These are phyloP conservation scores for Notholithocarpus densiflorus DNA, from an alignment of 306 rosid species.

Conservation along the genomic window DNA sequence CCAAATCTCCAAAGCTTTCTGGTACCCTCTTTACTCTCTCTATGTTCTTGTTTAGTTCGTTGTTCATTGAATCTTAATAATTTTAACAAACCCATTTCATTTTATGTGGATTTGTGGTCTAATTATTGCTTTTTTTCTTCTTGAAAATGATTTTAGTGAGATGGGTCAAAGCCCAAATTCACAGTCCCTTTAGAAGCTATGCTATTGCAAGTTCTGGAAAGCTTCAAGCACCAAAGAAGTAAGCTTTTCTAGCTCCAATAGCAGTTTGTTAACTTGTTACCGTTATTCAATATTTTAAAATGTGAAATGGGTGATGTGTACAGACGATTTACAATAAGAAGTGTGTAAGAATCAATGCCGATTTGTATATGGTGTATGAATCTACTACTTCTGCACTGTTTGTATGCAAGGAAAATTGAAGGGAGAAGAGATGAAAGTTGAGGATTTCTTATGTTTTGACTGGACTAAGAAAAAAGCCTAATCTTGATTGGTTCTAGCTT, in stretches of 20 bases:
- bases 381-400: too few species aligned
- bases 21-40: constrained; percentile 9
- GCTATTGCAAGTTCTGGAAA: constrained; percentile 51
- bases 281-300: background rate
- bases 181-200: constrained; percentile 36
- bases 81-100: constrained; percentile 4
- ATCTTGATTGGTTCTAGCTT: too few species aligned
- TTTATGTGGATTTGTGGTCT: constrained; percentile 7
- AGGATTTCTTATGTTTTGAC: too few species aligned
- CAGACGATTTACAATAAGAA: too few species aligned
- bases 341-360: too few species aligned
- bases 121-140: constrained; percentile 8
- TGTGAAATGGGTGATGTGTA: too few species aligned
- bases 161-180: constrained; percentile 38
- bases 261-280: background rate
- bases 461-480: too few species aligned
- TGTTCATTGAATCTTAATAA: background rate
- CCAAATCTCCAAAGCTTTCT: constrained; percentile 20
- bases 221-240: constrained; percentile 56
- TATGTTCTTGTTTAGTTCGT: too few species aligned
- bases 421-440: too few species aligned
- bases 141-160: constrained; percentile 30
- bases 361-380: too few species aligned
- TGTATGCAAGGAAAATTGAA: too few species aligned
- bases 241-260: constrained; percentile 27